Conservation (phyloP, 495 filamentous ascomycete genomes). For the Tirmania nivea region DNA sequence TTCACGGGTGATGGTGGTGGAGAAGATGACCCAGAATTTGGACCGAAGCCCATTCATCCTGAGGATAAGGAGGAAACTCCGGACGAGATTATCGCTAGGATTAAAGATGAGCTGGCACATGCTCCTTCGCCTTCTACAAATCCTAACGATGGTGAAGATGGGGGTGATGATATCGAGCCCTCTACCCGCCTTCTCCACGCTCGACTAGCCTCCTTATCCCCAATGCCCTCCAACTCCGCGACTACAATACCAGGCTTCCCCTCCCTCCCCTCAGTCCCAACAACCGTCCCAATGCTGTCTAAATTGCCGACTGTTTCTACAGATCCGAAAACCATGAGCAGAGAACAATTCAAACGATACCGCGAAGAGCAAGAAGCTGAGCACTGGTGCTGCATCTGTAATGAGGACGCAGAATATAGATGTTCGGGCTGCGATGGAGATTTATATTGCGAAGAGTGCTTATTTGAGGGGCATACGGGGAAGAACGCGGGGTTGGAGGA, state of each 20-base stretch:
- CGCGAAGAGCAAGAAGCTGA: background rate
- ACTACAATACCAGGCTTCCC: slow-evolving; percentile 2
- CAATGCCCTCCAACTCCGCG: background rate
- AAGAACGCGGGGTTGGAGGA: slow-evolving; percentile 13
- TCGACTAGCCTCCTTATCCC: too few species aligned
- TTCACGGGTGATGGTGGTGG: too few species aligned
- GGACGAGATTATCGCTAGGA: slow-evolving; percentile 5
- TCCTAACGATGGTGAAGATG: background rate
- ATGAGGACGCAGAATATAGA: slow-evolving; percentile 16
- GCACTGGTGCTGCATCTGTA: slow-evolving; percentile 10
- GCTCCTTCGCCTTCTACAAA: background rate
- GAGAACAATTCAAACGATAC: background rate
- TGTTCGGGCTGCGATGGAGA: slow-evolving; percentile 17
- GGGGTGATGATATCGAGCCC: slow-evolving; percentile 2
- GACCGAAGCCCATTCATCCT: too few species aligned
- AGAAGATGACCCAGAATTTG: too few species aligned
- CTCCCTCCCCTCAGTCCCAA: slow-evolving; percentile 5
- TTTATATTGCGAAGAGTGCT: slow-evolving; percentile 14
- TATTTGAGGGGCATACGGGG: slow-evolving; percentile 14
- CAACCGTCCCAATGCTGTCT: background rate
- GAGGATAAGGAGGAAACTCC: slow-evolving; percentile 1
- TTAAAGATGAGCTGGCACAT: slow-evolving; percentile 12
- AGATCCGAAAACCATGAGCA: background rate
- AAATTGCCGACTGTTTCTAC: background rate
- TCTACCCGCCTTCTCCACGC: background rate